phyloP scores from a whole-genome alignment of 2,329 filamentous ascomycete genomes.

The Talaromyces piceae region DNA sequence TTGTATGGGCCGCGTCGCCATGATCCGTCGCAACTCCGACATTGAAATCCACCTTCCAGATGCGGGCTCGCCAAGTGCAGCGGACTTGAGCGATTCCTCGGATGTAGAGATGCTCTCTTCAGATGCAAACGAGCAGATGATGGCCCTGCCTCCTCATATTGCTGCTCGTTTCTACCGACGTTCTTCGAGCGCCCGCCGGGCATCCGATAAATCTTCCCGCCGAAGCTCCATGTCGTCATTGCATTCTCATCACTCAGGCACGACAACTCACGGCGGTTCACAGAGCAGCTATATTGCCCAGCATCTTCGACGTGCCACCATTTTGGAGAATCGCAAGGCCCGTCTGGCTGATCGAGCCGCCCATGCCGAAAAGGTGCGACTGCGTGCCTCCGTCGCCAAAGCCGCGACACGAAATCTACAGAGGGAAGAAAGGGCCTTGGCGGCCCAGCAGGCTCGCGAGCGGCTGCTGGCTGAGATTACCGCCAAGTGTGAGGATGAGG shows the following conservation, averaged over 20 bases:
- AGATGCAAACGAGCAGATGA: slow-evolving; percentile 29
- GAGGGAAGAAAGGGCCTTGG: slow-evolving; percentile 55
- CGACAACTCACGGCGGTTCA: slow-evolving; percentile 40
- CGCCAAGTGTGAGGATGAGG: slow-evolving; percentile 59
- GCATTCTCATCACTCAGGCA: slow-evolving; percentile 53
- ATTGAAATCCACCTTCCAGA: slow-evolving; percentile 35
- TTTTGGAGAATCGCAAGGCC: slow-evolving; percentile 57
- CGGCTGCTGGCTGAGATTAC: slow-evolving; percentile 57
- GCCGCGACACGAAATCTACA: slow-evolving; percentile 49
- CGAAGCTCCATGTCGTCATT: slow-evolving; percentile 58
- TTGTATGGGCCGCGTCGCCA: slow-evolving; percentile 12
- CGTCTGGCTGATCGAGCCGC: slow-evolving; percentile 57
- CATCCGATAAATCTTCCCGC: slow-evolving; percentile 56
- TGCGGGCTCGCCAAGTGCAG: slow-evolving; percentile 20
- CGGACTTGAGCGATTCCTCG: slow-evolving; percentile 12
- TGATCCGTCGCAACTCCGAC: slow-evolving; percentile 38
- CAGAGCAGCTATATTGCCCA: slow-evolving; percentile 56
- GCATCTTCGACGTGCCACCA: slow-evolving; percentile 57
- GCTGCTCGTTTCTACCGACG: slow-evolving; percentile 55
- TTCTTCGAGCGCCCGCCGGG: slow-evolving; percentile 48
- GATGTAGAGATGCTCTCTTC: slow-evolving; percentile 39
- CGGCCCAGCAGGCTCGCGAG: slow-evolving; percentile 57
- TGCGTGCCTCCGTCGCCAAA: slow-evolving; percentile 56
- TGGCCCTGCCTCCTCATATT: slow-evolving; percentile 52
- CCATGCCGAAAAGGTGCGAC: slow-evolving; percentile 58